Conservation (phyloP, 2,329 filamentous ascomycete species). For the Colletotrichum sp. region DNA sequence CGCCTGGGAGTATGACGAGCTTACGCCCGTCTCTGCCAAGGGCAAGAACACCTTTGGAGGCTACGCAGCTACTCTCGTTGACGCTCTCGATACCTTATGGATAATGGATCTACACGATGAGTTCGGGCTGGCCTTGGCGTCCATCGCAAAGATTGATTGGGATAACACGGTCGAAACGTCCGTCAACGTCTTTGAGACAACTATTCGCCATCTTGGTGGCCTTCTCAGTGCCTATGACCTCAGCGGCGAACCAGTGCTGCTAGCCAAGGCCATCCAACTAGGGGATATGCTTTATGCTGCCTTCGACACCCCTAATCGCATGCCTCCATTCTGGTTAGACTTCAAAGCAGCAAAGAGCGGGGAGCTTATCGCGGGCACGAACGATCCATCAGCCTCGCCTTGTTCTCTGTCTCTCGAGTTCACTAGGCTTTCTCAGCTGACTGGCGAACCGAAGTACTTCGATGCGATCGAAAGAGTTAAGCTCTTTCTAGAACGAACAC, state of each 20-base stretch:
- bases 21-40: constrained; percentile 44
- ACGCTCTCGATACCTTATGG: constrained; percentile 56
- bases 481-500: constrained; percentile 67
- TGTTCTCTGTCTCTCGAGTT: constrained; percentile 77
- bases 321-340: constrained; percentile 49
- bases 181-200: constrained; percentile 71
- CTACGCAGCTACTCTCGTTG: constrained; percentile 50
- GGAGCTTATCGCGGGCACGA: constrained; percentile 6
- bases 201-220: constrained; percentile 73
- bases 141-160: constrained; percentile 55
- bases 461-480: constrained; percentile 74
- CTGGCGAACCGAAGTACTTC: constrained; percentile 74
- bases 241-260: constrained; percentile 57
- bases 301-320: constrained; percentile 71
- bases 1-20: constrained; percentile 52
- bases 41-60: constrained; percentile 48
- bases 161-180: constrained; percentile 46
- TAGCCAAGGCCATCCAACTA: constrained; percentile 67
- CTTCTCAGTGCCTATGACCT: constrained; percentile 72
- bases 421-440: constrained; percentile 75
- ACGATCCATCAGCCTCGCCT: constrained; percentile 49
- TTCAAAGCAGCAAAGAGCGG: constrained; percentile 11
- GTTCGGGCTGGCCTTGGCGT: constrained; percentile 49
- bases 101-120: constrained; percentile 58
- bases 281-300: constrained; percentile 68